These are phyloP conservation scores for Chrysanthemum makinoi DNA, from an alignment of 129 eudicot species.

Conservation along the genomic window DNA sequence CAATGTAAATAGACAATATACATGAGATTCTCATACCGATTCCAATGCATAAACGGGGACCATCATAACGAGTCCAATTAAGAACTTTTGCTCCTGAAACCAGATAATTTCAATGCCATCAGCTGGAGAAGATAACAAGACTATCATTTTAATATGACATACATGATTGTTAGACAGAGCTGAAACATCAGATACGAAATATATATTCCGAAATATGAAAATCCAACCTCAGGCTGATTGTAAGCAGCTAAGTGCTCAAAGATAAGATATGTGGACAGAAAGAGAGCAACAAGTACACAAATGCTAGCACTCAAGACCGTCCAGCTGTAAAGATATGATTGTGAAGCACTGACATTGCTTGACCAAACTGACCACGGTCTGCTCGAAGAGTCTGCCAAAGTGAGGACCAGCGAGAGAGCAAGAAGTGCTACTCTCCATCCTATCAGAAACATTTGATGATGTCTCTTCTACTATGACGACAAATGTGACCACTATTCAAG, in stretches of 20 bases:
- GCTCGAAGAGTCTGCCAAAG: constrained; percentile 55
- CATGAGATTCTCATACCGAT: constrained; percentile 53
- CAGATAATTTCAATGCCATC: constrained; percentile 16
- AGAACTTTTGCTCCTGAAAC: constrained; percentile 89
- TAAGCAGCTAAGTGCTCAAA: constrained; percentile 91
- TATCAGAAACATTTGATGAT: neutral
- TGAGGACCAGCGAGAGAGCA: constrained; percentile 34
- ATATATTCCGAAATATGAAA: neutral
- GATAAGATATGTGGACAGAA: constrained; percentile 78
- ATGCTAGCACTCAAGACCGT: constrained; percentile 65
- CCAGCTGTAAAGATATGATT: constrained; percentile 58
- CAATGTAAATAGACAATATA: neutral
- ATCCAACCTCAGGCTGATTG: constrained; percentile 93
- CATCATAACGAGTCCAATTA: constrained; percentile 81
- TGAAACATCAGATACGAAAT: neutral
- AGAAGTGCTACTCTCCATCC: constrained; percentile 25
- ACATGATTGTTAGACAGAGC: constrained; percentile 9
- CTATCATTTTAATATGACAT: constrained; percentile 12
- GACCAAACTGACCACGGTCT: constrained; percentile 51
- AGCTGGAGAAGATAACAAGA: constrained; percentile 16
- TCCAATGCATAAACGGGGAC: constrained; percentile 90
- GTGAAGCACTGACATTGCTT: constrained; percentile 36
- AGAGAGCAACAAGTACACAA: constrained; percentile 77
- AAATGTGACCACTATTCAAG: constrained; percentile 2
- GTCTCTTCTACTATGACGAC: constrained; percentile 15